These are phyloP conservation scores for Logfia minima DNA, from an alignment of 129 eudicot species.

Conservation along the genomic window DNA sequence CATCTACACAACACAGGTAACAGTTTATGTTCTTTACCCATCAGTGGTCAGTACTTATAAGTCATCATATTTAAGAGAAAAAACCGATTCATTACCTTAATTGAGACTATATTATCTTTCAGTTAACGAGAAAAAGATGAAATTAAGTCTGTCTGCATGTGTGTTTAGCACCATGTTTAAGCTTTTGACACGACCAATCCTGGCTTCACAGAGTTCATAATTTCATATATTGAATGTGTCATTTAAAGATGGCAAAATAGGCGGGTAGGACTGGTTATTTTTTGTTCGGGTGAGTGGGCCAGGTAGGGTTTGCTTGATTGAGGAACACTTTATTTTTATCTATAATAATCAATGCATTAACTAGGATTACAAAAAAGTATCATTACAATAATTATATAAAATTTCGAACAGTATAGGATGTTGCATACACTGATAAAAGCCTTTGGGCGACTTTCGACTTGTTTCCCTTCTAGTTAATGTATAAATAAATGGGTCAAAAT, in stretches of 20 bases:
- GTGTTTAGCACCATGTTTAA: background rate
- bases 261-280: background rate
- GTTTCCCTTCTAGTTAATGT: background rate
- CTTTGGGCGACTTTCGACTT: background rate
- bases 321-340: too few species aligned
- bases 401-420: background rate
- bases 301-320: background rate
- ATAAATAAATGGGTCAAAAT: background rate
- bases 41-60: conserved; percentile 2
- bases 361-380: background rate
- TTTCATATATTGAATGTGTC: conserved; percentile 35
- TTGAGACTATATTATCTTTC: conserved; percentile 4
- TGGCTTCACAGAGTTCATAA: conserved; percentile 13
- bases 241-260: background rate
- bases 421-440: background rate
- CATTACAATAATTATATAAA: background rate
- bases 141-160: background rate
- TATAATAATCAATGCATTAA: too few species aligned
- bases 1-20: conserved; percentile 5
- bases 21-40: conserved; percentile 3
- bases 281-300: background rate
- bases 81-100: conserved; percentile 3
- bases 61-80: conserved; percentile 6
- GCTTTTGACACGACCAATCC: background rate
- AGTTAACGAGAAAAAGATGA: background rate